Base-by-base conservation (phyloP, 129 eudicot genomes). In the Glebionis coronaria region DNA sequence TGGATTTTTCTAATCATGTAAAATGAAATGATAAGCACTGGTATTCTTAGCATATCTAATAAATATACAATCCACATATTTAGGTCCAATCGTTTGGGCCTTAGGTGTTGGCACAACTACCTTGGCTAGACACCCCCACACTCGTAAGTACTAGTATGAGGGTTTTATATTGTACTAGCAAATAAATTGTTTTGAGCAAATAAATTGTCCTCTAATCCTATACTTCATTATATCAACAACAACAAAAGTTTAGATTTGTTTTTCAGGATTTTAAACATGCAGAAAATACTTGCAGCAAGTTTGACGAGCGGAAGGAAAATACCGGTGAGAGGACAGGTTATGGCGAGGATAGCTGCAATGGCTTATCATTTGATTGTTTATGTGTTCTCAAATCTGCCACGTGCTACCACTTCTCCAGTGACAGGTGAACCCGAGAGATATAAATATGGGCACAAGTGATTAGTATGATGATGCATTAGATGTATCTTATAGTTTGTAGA, bases 251-350 rank as follows among this genome's bases (percentile, higher is more conserved):
- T 57, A 44, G n/a, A 56, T 25, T 19, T 3, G 15, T 35, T 63
- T n/a, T 20, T 64, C 51, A 74, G 58, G 47, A 57, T 72, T 73
- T 53, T 12, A 63, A 76, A 52, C 12, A 81, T 81, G 82, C 74
- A 67, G 45, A 68, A 52, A 56, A 77, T 77, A 72, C 44, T 66
- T 5, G 47, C 42, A 70, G 47, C 65, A 57, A 73, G 78, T 56
- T 60, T 44, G 18, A 67, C 61, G 4, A 72, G 82, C 59, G 68
- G 77, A 64, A 68, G 83, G 68, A 73, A 75, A 9, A 12, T 84
- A 50, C 90, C 90, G 1, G 83, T 68, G 70, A 83, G 96, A 61
- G 96, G 96, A 18, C 93, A 81, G 67, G 73, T 85, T 56, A 89
- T 85, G 71, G 73, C 71, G 31, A 77, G 69, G 67, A 85, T 89